Base-by-base conservation (phyloP, 768 basidiomycete genomes). In the Pleurotus pulmonarius region DNA sequence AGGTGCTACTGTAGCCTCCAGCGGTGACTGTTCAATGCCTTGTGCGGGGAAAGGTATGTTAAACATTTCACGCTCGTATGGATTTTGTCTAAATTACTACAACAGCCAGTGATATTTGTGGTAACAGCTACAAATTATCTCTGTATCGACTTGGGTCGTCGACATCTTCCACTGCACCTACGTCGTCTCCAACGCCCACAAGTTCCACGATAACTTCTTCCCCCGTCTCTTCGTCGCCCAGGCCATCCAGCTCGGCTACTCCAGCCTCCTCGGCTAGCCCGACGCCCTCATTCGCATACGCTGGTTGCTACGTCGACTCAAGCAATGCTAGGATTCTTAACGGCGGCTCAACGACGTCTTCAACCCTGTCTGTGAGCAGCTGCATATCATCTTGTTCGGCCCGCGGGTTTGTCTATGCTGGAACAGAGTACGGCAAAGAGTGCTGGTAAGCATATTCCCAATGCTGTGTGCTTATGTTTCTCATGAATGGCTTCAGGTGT, bases 381-480 rank as follows among this genome's bases (percentile, higher is more conserved):
- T 74, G 72, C 49, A 61, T 65, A 25, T 49, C 67, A 3, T 63
- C 57, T 11, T 75, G 72, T 47, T 49, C 61, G 8, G 56, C 60
- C 5, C 56, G 57, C 3, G 69, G 69, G 1, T 73, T 67, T 44
- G 29, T 53, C 1, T 73, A 64, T 46, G 69, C 63, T 3, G 73
- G 71, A 0, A 62, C 68, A 11, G 71, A 73, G 51, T 72, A 70
- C 46, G 67, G 69, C 8, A 56, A 59, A 0, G 69, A 73, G 56
- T 72, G 72, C 54, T 73, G 60, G 62, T 73, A 70, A 52, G 20
- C 12, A 20, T 3, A 22, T 53, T 16, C 25, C 2, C 3, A 20
- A 15, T 22, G 0, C 11, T 11, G 11, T 34, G 29, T 8, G 29
- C 2, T 3, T 34, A 8, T 8, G 29, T 34, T 34, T 3, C 29